Evolutionary conservation across 106 monocot species (phyloP), one percentile per base, ranked within the genome.

Genomic region (Alisma plantagoaquatica): DNA sequence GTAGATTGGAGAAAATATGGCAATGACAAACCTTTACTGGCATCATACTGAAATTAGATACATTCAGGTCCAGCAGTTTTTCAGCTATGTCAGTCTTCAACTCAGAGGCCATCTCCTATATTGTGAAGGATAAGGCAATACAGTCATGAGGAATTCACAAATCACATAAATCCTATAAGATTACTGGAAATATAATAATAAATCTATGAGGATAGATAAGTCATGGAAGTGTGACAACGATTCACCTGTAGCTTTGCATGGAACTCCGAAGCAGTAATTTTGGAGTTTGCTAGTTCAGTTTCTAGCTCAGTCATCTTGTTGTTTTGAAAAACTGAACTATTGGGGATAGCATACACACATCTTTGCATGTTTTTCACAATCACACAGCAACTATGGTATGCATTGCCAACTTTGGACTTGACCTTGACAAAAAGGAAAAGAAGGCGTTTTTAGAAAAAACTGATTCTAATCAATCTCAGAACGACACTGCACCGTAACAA

Each of bases 301-400:
- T 79, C 70, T 14, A 82, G 43, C 51, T 73, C 59, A 20, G 20
- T 57, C 22, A 80, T 63, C 14, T 66, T 48, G 32, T 65, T 58
- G 25, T 64, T 57, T 41, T 70, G 69, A 56, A 96, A 96, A 2
- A 88, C 71, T 53, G 81, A 64, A 47, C 49, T 61, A 24, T 73
- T 57, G 47, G 96, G 96, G 43, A 96, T 77, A 21, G 88, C 96
- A 70, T 84, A 96, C 22, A 96, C 56, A 68, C 96, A 89, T 78
- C 96, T 70, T 64, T 88, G 88, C 73, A 84, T 78, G 64, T 85
- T 96, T 55, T 79, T 96, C 65, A 96, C 89, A 53, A 89, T 51
- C 19, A 89, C 70, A 67, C 96, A 89, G 50, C 96, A 89, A 43
- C 96, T 96, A 27, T 89, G 84, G 66, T 81, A 85, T 41, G 67